A percentile compares a stretch with the other conserved stretches of the same genome.
Evolutionary conservation across 179 eudicot genomes (phyloP).

Genomic region (Sideroxylon spinosum): DNA sequence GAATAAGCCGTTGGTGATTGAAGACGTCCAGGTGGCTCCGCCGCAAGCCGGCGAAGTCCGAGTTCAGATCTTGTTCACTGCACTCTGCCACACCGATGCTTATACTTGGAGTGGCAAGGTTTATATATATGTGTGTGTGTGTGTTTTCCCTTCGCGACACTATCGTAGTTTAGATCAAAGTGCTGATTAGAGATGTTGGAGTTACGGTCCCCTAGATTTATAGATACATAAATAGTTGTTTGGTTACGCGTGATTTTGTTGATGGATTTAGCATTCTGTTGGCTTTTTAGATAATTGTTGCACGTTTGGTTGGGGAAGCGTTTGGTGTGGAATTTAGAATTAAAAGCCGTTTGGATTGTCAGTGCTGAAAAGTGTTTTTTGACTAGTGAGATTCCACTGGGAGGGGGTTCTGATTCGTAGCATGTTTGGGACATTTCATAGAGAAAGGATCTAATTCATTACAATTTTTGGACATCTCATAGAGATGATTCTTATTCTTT

Average conservation of each 20-base stretch:
- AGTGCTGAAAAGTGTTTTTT: background rate
- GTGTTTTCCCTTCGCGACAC: background rate
- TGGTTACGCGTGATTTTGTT: background rate
- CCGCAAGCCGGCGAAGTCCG: conserved; percentile 98
- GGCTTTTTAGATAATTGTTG: background rate
- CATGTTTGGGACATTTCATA: background rate
- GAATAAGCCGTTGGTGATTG: conserved; percentile 81
- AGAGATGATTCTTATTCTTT: background rate
- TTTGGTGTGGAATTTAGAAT: background rate
- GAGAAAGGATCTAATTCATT: too few relatives aligned
- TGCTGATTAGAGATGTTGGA: background rate
- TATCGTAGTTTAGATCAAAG: background rate
- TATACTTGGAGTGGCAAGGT: conserved; percentile 99
- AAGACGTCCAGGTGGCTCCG: conserved; percentile 94
- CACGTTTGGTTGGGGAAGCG: background rate
- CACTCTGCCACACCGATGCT: conserved; percentile 98
- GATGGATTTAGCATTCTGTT: background rate
- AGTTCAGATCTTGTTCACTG: conserved; percentile 74
- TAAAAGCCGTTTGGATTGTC: background rate
- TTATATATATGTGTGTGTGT: background rate
- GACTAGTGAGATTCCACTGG: background rate
- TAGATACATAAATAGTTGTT: background rate
- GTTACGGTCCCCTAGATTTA: background rate
- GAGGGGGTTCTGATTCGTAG: background rate
- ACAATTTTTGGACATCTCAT: background rate